A percentile compares a stretch with the other conserved stretches of the same genome.
These are phyloP conservation scores for Chamaecrista fasciculata DNA, from an alignment of 306 rosid species.

Conservation along the genomic window DNA sequence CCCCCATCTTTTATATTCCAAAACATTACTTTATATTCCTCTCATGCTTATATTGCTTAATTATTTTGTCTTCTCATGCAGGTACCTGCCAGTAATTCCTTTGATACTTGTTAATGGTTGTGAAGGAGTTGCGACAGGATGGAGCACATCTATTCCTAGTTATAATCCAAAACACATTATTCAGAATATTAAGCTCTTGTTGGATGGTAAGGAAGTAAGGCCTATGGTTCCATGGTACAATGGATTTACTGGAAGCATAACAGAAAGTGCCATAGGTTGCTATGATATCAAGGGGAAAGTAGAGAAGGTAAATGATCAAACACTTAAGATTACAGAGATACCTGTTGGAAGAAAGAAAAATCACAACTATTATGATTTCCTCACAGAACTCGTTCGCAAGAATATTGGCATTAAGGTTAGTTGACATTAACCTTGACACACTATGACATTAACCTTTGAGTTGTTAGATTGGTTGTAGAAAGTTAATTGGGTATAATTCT, in stretches of 20 bases:
- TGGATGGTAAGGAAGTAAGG: constrained; percentile 48
- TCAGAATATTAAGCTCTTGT: constrained; percentile 68
- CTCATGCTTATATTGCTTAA: too few species aligned
- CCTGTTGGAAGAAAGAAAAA: constrained; percentile 93
- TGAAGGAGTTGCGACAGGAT: constrained; percentile 94
- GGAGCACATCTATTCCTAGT: constrained; percentile 91
- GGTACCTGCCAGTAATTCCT: constrained; percentile 71
- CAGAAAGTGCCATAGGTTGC: constrained; percentile 58
- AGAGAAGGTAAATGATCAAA: constrained; percentile 60
- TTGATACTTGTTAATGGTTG: constrained; percentile 91
- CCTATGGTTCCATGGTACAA: constrained; percentile 98
- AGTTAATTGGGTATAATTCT: background rate
- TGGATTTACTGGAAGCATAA: constrained; percentile 76
- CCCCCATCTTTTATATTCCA: too few species aligned
- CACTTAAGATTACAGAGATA: constrained; percentile 68
- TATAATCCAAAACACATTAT: constrained; percentile 89
- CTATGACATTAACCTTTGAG: background rate
- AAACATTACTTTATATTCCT: too few species aligned
- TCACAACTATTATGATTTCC: constrained; percentile 81
- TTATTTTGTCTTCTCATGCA: too few species aligned
- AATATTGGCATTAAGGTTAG: constrained; percentile 78
- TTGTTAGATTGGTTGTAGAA: background rate
- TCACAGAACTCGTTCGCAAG: constrained; percentile 75
- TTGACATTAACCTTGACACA: background rate
- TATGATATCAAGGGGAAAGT: constrained; percentile 60